Base-by-base conservation (phyloP, 768 basidiomycete species). In the Vishniacozyma victoriae region DNA sequence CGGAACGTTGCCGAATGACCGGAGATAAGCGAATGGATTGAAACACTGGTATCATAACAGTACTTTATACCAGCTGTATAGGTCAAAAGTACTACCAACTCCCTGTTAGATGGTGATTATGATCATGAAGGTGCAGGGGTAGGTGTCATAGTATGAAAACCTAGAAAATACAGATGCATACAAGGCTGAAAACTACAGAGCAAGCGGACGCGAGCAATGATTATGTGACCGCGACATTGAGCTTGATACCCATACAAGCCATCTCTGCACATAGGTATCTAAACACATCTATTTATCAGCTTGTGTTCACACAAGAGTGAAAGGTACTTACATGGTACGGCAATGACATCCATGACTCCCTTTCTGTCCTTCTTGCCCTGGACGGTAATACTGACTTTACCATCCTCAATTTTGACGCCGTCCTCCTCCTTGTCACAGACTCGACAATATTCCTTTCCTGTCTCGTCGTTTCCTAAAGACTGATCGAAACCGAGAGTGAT, bases 401-500 rank as follows among this genome's bases (percentile, higher is more conserved):
- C 82, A 18, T 78, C 80, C 33, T 53, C 55, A n/a, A 73, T 78
- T 44, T 84, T 70, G 22, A 79, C 76, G 53, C 78, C 78, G 35
- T 84, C 77, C 60, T 79, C 80, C 25, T 76, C 75, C 56, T 80
- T 79, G 50, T 90, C 81, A 72, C 95, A 99, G n/a, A 90, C 80
- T 50, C 95, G 78, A 71, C 95, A 99, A 67, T 95, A 93, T 73
- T 97, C 95, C 42, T 54, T 51, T 80, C 70, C 24, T 73, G 72
- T 47, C 76, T 78, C 19, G 79, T 82, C 45, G 77, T 70, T 45
- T 77, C 68, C 39, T 75, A 76, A 71, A 83, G 82, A 77, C 68
- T 95, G 88, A 54, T 97, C 92, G 72, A 93, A 97, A 19, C 95
- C 95, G 44, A 99, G 78, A 7, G 92, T 91, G 60, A 97, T 87